Evolutionary conservation across 192 early-diverging fungal species (phyloP).

Genomic region (Irineochytrium annulatum): DNA sequence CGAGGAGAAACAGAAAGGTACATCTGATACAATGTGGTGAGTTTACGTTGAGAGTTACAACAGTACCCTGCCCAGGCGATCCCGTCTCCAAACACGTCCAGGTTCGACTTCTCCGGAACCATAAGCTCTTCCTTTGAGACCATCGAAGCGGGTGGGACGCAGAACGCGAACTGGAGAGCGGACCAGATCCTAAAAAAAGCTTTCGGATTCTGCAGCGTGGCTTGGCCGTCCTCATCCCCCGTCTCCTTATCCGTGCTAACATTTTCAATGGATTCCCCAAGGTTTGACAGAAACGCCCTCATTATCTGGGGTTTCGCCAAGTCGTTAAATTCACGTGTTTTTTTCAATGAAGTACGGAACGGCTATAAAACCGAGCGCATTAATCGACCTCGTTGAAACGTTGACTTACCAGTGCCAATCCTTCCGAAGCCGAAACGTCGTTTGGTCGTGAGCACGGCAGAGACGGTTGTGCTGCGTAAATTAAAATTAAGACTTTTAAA

Average conservation of each 20-base stretch:
- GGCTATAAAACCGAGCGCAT: no score
- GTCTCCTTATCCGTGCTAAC: slow-evolving; percentile 25
- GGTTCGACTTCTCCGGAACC: slow-evolving; percentile 8
- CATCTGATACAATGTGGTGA: slow-evolving; percentile 22
- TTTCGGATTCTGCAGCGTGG: slow-evolving; percentile 24
- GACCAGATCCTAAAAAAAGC: slow-evolving; percentile 42
- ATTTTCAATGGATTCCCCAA: slow-evolving; percentile 14
- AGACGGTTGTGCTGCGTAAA: no score
- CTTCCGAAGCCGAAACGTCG: no score
- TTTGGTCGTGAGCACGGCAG: no score
- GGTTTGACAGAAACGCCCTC: slow-evolving; percentile 22
- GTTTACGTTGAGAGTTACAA: not conserved
- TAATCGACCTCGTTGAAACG: no score
- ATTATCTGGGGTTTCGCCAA: no score
- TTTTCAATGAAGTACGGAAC: no score
- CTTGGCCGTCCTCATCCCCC: slow-evolving; percentile 25
- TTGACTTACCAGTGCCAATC: no score
- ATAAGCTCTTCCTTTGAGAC: slow-evolving; percentile 9
- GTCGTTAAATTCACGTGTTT: no score
- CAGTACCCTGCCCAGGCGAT: slow-evolving; percentile 37
- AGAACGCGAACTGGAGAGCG: slow-evolving; percentile 36
- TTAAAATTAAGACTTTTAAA: no score
- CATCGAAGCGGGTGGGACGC: slow-evolving; percentile 20
- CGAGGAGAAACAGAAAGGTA: slow-evolving; percentile 31
- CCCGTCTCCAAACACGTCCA: slow-evolving; percentile 45